A percentile compares a stretch with the other conserved stretches of the same genome.
These are phyloP conservation scores for Fusarium nodosum DNA, from an alignment of 2,329 filamentous ascomycete genomes.

Conservation along the genomic window DNA sequence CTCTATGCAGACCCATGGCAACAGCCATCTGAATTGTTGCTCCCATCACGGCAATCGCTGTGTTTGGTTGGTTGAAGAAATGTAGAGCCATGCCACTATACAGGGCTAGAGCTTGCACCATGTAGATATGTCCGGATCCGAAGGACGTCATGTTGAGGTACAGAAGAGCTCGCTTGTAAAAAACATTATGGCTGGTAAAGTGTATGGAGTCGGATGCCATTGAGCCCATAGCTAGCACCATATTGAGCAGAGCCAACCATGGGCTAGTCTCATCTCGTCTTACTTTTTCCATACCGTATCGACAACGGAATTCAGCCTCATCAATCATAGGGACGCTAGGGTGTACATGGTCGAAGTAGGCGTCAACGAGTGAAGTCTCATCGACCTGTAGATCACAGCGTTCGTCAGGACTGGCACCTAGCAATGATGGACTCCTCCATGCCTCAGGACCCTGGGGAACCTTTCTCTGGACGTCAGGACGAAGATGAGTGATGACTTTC, in stretches of 20 bases:
- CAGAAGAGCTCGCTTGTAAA: slow-evolving; percentile 76
- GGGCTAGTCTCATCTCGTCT: too few species aligned
- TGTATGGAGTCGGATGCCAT: slow-evolving; percentile 77
- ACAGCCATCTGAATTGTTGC: slow-evolving; percentile 79
- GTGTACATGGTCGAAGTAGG: slow-evolving; percentile 82
- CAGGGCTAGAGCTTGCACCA: slow-evolving; percentile 76
- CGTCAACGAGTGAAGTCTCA: slow-evolving; percentile 56
- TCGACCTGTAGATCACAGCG: not conserved
- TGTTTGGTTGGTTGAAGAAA: slow-evolving; percentile 81
- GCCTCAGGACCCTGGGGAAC: slow-evolving; percentile 41
- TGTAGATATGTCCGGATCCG: slow-evolving; percentile 71
- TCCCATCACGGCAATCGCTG: slow-evolving; percentile 80
- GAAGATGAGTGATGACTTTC: slow-evolving; percentile 65
- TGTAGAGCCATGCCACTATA: slow-evolving; percentile 83
- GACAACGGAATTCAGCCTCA: slow-evolving; percentile 71
- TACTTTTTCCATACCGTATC: too few species aligned
- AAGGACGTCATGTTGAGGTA: slow-evolving; percentile 76
- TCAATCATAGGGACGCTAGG: slow-evolving; percentile 81
- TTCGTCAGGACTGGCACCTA: not conserved
- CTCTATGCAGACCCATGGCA: slow-evolving; percentile 77
- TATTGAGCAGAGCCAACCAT: slow-evolving; percentile 81
- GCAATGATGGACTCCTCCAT: slow-evolving; percentile 9
- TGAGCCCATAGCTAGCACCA: slow-evolving; percentile 81
- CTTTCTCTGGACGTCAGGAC: slow-evolving; percentile 61
- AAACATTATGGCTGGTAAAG: slow-evolving; percentile 62